Evolutionary conservation across 73 alveolate genomes (phyloP), one percentile per base, ranked within the genome.

Genomic region (Blepharisma japonicum): DNA sequence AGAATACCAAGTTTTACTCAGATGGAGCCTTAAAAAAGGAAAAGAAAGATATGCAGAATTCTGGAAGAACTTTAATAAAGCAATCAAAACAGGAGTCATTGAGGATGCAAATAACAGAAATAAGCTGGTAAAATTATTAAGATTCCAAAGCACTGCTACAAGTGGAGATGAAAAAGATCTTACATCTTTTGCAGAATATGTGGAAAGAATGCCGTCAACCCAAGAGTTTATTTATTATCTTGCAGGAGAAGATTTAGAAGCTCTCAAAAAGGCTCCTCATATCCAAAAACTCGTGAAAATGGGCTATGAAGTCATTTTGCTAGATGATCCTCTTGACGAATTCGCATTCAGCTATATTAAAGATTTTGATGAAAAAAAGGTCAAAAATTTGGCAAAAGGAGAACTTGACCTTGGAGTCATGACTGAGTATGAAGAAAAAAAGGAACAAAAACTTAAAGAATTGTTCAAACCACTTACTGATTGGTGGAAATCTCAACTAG

Each of bases 101-200:
- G 99, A 97, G 86, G 99, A 97, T 80, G 92, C 97, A 61, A 81
- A 96, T 84, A 97, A 97, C 96, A 94, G 99, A 89, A 81, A 90
- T 79, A 97, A 97, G 89, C 90, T 97, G 46, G 98, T 98, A 45
- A 92, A 95, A 85, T 88, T 97, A 74, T 81, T 97, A 83, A 92
- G 99, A 89, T 96, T 86, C 87, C 74, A 77, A 54, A 55, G 83
- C 23, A 82, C 93, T 55, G 42, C 42, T 32, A 32, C 42, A 32
- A 32, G 42, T 32, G 42, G 42, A 32, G 42, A 32, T 32, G 42
- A 32, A 45, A 92, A 84, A 68, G 81, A 71, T 50, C 81, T 90
- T 55, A 86, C 96, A 53, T 70, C 91, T 7, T 86, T 93, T 53
- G 98, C 91, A 79, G 98, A 93, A 86, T 85, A 86, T 90, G 56